Conservation (phyloP, 148 eudicot species). For the Camellia sinensis region DNA sequence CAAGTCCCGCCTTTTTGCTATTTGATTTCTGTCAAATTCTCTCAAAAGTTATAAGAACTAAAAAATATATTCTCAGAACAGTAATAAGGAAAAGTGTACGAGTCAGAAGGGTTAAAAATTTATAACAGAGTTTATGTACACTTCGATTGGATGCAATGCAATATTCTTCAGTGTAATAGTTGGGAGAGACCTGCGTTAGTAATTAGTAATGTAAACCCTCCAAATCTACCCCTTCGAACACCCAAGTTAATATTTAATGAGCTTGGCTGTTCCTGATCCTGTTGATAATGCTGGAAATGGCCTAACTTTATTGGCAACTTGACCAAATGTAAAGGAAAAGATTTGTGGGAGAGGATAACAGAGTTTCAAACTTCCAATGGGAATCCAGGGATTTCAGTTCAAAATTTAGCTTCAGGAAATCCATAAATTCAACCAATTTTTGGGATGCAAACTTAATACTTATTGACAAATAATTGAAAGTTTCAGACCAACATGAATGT, state of each 20-base stretch:
- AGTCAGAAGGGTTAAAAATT: no score
- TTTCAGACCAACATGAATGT: background rate
- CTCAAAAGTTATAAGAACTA: no score
- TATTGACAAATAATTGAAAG: background rate
- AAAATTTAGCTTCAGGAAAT: background rate
- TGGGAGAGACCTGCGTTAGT: no score
- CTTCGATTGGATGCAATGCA: no score
- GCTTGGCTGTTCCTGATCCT: background rate
- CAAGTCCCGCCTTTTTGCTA: no score
- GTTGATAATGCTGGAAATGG: background rate
- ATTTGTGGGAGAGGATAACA: no score
- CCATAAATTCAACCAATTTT: background rate
- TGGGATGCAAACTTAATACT: background rate
- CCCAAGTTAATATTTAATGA: background rate
- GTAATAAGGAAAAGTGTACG: no score
- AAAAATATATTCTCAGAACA: background rate
- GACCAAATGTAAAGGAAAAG: no score
- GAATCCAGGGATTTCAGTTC: background rate
- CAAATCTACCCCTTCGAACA: background rate
- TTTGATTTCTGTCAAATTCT: no score
- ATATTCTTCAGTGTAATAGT: no score
- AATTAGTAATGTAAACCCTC: background rate
- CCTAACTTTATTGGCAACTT: background rate
- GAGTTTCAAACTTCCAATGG: background rate
- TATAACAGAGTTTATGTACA: no score